Evolutionary conservation across 2,329 filamentous ascomycete genomes (phyloP), one percentile per base, ranked within the genome.

Genomic region (Penicillium sp.): DNA sequence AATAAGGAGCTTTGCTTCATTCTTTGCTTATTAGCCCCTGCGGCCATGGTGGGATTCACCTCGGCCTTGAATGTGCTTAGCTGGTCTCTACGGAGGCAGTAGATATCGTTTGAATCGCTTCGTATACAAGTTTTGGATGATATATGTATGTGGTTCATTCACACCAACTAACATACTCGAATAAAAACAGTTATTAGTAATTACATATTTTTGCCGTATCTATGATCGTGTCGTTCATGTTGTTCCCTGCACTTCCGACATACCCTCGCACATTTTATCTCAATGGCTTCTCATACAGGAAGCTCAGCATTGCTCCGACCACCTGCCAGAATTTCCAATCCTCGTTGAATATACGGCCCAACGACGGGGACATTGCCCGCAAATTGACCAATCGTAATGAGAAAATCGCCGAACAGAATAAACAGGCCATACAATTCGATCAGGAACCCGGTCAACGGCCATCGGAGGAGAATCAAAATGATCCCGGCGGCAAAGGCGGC

Each of bases 341-440:
- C 74, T 50, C 77, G 69, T 41, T 85, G 84, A 57, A 95, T 83
- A 56, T 89, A 93, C 3, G 89, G 86, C 3, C 90, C 90, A 4
- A 96, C 71, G 6, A 95, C 74, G 0, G 92, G 90, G 8, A 94
- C 68, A 44, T 85, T 87, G 39, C 85, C 80, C 26, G 86, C 85
- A 58, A 96, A 95, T 11, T 85, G 79, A 0, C 84, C 85, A 49
- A 96, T 89, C 13, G 90, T 96, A 32, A 88, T 85, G 42, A 96
- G 76, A 68, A 96, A 96, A 66, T 98, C 92, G 23, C 92, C 92
- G 68, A 98, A 98, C 23, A 98, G 71, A 35, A 95, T 77, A 51
- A 93, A 76, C 50, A 98, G 90, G 18, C 92, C 92, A 67, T 96
- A 96, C 3, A 90, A 67, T 67, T 98, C 92, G 52, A 96, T 77